Conservation (phyloP, 164 flowering plant species). For the Hamamelis virginiana region DNA sequence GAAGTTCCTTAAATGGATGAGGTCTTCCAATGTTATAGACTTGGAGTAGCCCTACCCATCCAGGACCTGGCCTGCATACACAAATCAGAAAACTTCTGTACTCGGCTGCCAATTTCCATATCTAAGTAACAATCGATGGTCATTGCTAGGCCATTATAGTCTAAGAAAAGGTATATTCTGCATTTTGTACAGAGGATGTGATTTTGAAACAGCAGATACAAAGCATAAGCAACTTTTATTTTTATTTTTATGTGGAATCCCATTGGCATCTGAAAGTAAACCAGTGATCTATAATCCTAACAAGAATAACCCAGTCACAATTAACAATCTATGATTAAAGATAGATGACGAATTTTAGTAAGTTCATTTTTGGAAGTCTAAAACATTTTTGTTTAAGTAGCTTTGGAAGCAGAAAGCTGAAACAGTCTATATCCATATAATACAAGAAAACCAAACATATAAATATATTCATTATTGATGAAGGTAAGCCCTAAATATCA, state of each 20-base stretch:
- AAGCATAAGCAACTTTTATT: too few species aligned
- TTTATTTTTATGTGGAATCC: too few species aligned
- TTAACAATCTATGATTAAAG: not conserved
- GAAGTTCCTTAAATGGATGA: conserved; percentile 2
- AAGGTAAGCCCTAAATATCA: not conserved
- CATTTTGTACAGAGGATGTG: too few species aligned
- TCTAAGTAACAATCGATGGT: too few species aligned
- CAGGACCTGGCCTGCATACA: not conserved
- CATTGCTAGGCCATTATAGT: too few species aligned
- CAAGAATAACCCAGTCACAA: not conserved
- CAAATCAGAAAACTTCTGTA: too few species aligned
- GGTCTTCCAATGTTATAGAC: not conserved
- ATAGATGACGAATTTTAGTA: not conserved
- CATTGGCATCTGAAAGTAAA: too few species aligned
- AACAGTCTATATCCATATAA: not conserved
- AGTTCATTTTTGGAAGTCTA: not conserved
- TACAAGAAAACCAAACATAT: not conserved
- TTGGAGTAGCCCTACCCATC: not conserved
- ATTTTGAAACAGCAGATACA: too few species aligned
- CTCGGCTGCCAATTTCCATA: not conserved
- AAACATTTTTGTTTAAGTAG: conserved; percentile 1
- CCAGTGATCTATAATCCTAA: not conserved
- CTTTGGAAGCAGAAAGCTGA: not conserved
- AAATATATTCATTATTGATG: not conserved
- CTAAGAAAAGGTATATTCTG: too few species aligned